Base-by-base conservation (phyloP, 306 rosid species). In the Lagenaria siceraria region DNA sequence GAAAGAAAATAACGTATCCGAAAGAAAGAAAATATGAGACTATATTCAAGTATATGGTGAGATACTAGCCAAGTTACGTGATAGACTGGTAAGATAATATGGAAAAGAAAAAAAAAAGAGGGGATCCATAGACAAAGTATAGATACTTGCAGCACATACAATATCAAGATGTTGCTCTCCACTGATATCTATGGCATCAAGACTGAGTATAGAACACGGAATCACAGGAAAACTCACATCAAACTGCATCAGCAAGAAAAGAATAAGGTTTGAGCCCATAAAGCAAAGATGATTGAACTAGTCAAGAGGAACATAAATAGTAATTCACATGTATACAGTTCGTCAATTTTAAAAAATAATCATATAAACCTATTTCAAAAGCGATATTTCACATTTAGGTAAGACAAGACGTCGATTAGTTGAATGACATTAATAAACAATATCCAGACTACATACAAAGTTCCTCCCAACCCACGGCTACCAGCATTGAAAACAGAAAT, bases 161-260 rank as follows among this genome's bases (percentile, higher is more conserved):
- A 93, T 89, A 82, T 93, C 98, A 82, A 86, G 83, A 81, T 93
- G 97, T 77, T 84, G 90, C 90, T 93, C 97, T 82, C 98, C 98
- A 62, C 97, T 93, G 69, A 93, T 85, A 80, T 93, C 98, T 87
- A 88, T 82, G 19, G 97, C 89, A 80, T 93, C 96, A 77, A 93
- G 82, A 86, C 96, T 91, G 88, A 93, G 98, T 59, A 93, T 82
- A 42, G 98, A 93, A 78, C 98, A 93, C 58, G 86, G 91, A 73
- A 91, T 87, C 71, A 84, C 81, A 55, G 98, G 98, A 84, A 93
- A 93, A 82, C 96, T 93, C 66, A 93, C 86, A 86, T 93, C 98
- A 85, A 93, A 91, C 98, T 93, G 97, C 96, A 84, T 79, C 81
- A 75, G 52, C 19, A 75, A 69, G 77, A 79, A 74, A 72, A 76